Evolutionary conservation across 345 rosid genomes (phyloP), one percentile per base, ranked within the genome.

Genomic region (Erysimum cheiranthoides): DNA sequence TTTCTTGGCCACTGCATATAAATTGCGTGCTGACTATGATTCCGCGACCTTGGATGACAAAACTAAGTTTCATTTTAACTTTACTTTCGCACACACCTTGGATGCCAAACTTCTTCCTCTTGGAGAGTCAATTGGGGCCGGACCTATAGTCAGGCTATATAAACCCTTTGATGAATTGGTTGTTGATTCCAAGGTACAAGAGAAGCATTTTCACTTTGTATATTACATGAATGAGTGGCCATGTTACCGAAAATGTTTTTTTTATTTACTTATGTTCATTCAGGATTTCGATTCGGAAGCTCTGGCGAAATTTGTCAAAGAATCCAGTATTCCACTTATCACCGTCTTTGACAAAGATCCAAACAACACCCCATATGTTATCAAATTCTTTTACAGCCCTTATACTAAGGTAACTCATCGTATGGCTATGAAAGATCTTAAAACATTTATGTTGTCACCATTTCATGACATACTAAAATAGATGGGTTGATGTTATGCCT

Each of bases 141-240:
- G 96, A 27, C 96, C 98, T 42, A 46, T 89, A 5, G 88, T 93
- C 70, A 88, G 97, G 89, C 73, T 93, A 71, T 86, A 89, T 76
- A 93, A 93, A 88, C 98, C 97, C 65, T 93, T 93, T 78, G 98
- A 93, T 67, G 97, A 93, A 74, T 85, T 82, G 62, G 79, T 83
- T 76, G 88, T 88, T 76, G 98, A 93, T 80, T 77, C 75, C 62
- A 82, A 91, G 97, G 98, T 93, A 85, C 40, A 21, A 38, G 53
- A 39, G 43, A 39, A 39, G 5, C 14, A 13, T 39, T 39, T 39
- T 39, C 43, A 39, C 43, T 40, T 53, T 63, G 9, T 51, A 40
- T 59, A 16, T 49, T 31, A 45, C 49, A 35, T 49, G 6, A 38
- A 50, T 17, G 32, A 38, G 52, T 51, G 54, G n/a, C 53, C 64